These are phyloP conservation scores for Mollisiaceae sp. DNA, from an alignment of 2,329 filamentous ascomycete species.

Conservation along the genomic window DNA sequence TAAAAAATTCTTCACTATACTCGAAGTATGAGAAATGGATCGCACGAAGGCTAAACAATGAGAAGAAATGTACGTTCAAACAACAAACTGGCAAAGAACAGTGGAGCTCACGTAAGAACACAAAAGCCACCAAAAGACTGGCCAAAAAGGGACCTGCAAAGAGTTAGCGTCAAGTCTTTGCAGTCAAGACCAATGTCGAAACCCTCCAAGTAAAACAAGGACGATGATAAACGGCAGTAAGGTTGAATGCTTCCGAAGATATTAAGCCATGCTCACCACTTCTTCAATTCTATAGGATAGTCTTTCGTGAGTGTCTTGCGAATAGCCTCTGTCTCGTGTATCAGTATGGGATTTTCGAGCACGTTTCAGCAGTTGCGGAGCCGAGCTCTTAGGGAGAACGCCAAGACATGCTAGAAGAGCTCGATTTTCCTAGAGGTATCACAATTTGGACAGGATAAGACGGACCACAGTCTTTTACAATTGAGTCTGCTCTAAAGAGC, in stretches of 20 bases:
- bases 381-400: no score
- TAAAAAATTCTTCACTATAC: neutral
- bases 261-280: constrained; percentile 58
- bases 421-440: no score
- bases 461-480: constrained; percentile 77
- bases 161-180: neutral
- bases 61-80: neutral
- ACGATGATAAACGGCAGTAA: neutral
- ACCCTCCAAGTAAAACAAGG: neutral
- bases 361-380: no score
- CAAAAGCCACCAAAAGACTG: constrained; percentile 95
- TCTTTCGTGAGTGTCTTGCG: constrained; percentile 74
- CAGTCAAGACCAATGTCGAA: neutral
- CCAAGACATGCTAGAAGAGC: no score
- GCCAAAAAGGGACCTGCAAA: constrained; percentile 80
- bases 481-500: constrained; percentile 86
- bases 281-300: constrained; percentile 70
- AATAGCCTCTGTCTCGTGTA: constrained; percentile 62
- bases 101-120: constrained; percentile 71
- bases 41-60: no score
- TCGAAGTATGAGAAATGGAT: no score
- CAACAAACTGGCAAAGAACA: neutral
- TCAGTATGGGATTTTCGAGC: no score
- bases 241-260: neutral
- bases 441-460: no score